Conservation (phyloP, 305 asterid genomes). For the Fraxinus floribunda region DNA sequence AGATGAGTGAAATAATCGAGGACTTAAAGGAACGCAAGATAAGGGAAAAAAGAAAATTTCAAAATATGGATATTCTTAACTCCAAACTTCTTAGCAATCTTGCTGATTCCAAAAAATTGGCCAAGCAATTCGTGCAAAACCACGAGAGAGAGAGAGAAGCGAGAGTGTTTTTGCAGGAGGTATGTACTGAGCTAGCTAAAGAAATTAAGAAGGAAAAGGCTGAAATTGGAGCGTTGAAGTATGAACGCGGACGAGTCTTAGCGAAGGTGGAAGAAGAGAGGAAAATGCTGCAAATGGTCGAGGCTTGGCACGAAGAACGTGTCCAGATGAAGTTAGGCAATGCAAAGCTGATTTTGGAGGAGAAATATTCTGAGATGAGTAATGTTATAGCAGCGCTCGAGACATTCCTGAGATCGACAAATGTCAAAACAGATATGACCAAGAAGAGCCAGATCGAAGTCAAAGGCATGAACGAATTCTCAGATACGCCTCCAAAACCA, state of each 20-base stretch:
- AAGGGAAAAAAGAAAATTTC: constrained; percentile 35
- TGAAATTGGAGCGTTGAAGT: constrained; percentile 36
- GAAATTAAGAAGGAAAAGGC: constrained; percentile 43
- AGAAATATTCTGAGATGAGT: constrained; percentile 43
- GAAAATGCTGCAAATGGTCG: constrained; percentile 50
- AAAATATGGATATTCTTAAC: constrained; percentile 34
- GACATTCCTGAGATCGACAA: constrained; percentile 30
- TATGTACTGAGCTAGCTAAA: constrained; percentile 37
- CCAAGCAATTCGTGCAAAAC: constrained; percentile 22
- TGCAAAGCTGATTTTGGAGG: constrained; percentile 54
- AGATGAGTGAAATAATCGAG: constrained; percentile 22
- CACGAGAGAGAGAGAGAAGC: constrained; percentile 46
- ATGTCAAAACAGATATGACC: constrained; percentile 12
- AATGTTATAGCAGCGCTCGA: constrained; percentile 36
- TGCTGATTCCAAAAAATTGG: constrained; percentile 43
- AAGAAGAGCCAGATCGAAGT: constrained; percentile 12
- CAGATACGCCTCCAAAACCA: constrained; percentile 17
- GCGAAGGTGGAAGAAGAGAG: constrained; percentile 53
- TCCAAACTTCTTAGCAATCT: constrained; percentile 40
- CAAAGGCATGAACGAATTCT: constrained; percentile 24
- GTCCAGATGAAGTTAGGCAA: constrained; percentile 57
- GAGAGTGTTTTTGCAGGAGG: constrained; percentile 36
- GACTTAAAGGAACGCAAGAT: constrained; percentile 29
- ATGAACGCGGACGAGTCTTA: constrained; percentile 28
- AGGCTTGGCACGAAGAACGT: constrained; percentile 67